Base-by-base conservation (phyloP, 768 basidiomycete species). In the Ramaria sp. region DNA sequence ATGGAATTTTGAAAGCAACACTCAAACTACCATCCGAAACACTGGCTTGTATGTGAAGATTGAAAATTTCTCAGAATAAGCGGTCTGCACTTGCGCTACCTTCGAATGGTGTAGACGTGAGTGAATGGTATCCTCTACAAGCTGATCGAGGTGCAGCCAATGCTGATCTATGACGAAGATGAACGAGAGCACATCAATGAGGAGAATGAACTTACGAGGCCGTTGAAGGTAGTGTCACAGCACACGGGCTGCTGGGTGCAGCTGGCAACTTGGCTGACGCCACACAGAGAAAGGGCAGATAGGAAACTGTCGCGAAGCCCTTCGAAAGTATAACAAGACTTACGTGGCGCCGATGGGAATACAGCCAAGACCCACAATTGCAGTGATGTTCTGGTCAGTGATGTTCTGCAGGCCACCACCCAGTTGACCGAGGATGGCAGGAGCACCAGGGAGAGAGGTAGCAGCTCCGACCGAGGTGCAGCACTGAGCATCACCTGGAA, bases 361-460 rank as follows among this genome's bases (percentile, higher is more conserved):
- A 5, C 2, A 27, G 27, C 27, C 27, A 27, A 27, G 27, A 27
- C 27, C 27, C 27, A 27, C 27, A 27, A 27, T 27, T 2, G 5
- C 27, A 27, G 27, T 27, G 27, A 27, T 27, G 27, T 27, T 27
- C 27, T 27, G 27, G 27, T 48, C 63, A n/a, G 54, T 59, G 45
- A 62, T 20, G 53, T 60, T 59, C 12, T 52, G 41, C 27, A 65
- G 45, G 24, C 60, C 59, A 45, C 67, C 55, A 13, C 65, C 66
- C 15, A 66, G 61, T 19, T 64, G 53, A 24, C 64, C 63, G 20
- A 63, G 34, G 46, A 47, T 47, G 49, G 64, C 51, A 3, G 64
- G 64, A 0, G 86, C 85, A 62, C 88, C 64, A 12, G 27, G 51
- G 12, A 55, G 24, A 11, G 57, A 59, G 50, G 4, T 27, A n/a